Evolutionary conservation across 2,329 filamentous ascomycete species (phyloP).

Genomic region (Fusarium mexicanum): DNA sequence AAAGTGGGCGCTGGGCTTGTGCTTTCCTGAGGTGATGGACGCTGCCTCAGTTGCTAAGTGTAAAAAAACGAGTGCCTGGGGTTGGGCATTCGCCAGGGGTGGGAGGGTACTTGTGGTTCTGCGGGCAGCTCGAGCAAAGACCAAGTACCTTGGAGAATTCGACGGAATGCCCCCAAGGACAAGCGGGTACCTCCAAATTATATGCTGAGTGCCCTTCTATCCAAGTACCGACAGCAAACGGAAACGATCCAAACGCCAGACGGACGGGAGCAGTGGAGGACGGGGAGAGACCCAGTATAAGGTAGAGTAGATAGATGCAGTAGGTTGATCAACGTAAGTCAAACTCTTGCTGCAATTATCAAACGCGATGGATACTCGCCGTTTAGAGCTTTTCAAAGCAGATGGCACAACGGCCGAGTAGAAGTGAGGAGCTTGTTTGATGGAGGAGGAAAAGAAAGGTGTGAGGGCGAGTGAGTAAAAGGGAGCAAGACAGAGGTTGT

Average conservation of each 20-base stretch:
- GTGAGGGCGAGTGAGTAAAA: slow-evolving; percentile 32
- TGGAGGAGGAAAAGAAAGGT: slow-evolving; percentile 8
- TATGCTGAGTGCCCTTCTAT: slow-evolving; percentile 22
- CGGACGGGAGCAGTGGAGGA: slow-evolving; percentile 32
- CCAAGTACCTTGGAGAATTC: slow-evolving; percentile 19
- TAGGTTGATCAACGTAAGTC: slow-evolving; percentile 1
- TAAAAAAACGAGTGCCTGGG: slow-evolving; percentile 35
- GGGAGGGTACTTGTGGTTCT: slow-evolving; percentile 30
- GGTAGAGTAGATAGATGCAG: background rate
- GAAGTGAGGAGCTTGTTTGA: slow-evolving; percentile 14
- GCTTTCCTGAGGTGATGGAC: slow-evolving; percentile 34
- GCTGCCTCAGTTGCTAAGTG: slow-evolving; percentile 25
- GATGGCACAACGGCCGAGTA: slow-evolving; percentile 14
- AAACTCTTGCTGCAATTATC: background rate
- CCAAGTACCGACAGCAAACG: slow-evolving; percentile 32
- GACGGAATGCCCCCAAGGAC: slow-evolving; percentile 18
- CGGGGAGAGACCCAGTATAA: slow-evolving; percentile 21
- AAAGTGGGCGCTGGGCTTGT: slow-evolving; percentile 39
- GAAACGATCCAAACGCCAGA: slow-evolving; percentile 25
- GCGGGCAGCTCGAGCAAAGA: slow-evolving; percentile 5
- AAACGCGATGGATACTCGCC: slow-evolving; percentile 2
- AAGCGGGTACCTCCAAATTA: slow-evolving; percentile 25
- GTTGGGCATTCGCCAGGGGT: slow-evolving; percentile 29
- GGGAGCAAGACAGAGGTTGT: slow-evolving; percentile 33
- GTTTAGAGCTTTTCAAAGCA: background rate